Base-by-base conservation (phyloP, 2,329 filamentous ascomycete species). In the Didymellaceae sp. region DNA sequence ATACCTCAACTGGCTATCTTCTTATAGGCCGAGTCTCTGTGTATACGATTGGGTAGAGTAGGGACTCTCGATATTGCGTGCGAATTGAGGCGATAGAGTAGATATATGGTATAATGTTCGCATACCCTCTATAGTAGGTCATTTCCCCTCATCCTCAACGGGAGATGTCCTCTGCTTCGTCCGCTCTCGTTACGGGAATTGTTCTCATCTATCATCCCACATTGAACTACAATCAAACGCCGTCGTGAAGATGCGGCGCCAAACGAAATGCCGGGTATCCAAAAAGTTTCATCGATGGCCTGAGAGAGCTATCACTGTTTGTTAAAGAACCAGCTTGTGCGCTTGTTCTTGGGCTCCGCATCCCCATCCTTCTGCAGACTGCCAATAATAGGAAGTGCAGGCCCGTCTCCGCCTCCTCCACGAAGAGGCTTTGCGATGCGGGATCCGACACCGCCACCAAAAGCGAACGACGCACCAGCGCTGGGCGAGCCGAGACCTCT, bases 271-370 rank as follows among this genome's bases (percentile, higher is more conserved):
- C 48, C 43, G 48, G 48, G 44, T 53, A 53, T 53, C 44, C 50
- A 53, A 53, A 47, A 53, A 37, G 26, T 30, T 17, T 46, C 11
- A 35, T 35, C 34, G 21, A 16, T 26, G 21, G 33, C 33, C 8
- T 31, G 16, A 30, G 38, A 13, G 18, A 16, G 32, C 38, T 32
- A 54, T 52, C 60, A 60, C 76, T 86, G 86, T 74, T 86, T 85
- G 74, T n/a, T n/a, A n/a, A 88, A 89, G 77, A 89, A 89, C 86
- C 86, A 89, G 72, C 86, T 89, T 66, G 82, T 85, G 65, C 87
- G 81, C 82, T 89, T 90, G 75, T 73, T 70, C 59, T 75, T 75
- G 70, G 86, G 83, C 64, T 65, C 61, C 1, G 54, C 52, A 17
- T 79, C 84, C 10, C 57, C 58, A 37, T 80, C 84, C 70, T 81